Evolutionary conservation across 2,329 filamentous ascomycete species (phyloP).

Genomic region (Capronia americana): DNA sequence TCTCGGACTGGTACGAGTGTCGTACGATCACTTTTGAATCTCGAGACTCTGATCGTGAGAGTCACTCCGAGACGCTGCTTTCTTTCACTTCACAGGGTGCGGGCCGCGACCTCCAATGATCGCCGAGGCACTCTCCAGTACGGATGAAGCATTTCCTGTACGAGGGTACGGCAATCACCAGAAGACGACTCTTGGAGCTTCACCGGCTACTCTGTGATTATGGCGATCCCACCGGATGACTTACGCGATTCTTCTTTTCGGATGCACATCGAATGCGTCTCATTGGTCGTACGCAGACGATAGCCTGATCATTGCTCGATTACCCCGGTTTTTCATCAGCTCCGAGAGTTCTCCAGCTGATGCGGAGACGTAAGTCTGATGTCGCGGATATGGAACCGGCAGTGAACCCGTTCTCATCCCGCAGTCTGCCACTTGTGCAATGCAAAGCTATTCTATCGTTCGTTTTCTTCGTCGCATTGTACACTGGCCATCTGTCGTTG

Average conservation of each 20-base stretch:
- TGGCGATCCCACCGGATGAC: neutral
- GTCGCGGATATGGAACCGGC: conserved; percentile 11
- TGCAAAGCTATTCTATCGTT: neutral
- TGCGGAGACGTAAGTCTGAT: conserved; percentile 16
- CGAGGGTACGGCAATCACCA: neutral
- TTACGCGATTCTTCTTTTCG: neutral
- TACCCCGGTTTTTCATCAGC: neutral
- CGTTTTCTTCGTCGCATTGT: neutral
- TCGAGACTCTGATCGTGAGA: neutral
- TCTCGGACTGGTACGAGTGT: neutral
- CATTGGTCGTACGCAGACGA: conserved; percentile 1
- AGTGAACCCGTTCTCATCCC: neutral
- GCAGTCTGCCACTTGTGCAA: neutral
- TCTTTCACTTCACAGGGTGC: neutral
- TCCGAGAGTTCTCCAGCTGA: conserved; percentile 20
- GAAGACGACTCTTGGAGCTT: neutral
- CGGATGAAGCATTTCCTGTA: neutral
- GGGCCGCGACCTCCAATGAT: neutral
- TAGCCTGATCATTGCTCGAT: neutral
- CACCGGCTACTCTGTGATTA: neutral
- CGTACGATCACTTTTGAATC: neutral
- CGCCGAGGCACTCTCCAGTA: neutral
- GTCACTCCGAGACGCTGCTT: neutral
- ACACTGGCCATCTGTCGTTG: neutral
- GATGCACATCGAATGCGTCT: neutral